Conservation (phyloP, 192 early-diverging fungal genomes). For the Gigaspora rosea region DNA sequence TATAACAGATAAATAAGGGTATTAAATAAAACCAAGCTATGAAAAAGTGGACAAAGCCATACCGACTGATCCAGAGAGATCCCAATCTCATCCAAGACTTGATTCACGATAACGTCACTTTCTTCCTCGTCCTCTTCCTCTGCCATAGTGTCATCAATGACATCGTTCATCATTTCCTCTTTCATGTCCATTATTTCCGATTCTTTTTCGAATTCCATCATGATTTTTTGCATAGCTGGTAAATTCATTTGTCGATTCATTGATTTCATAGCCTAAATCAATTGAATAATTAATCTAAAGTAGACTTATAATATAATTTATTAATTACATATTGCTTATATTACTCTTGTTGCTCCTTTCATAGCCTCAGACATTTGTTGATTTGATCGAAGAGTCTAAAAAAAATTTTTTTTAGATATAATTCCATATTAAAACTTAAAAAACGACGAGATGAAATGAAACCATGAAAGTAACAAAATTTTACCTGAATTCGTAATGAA, state of each 20-base stretch:
- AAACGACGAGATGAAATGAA: background rate
- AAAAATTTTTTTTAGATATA: background rate
- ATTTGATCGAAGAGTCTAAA: slow-evolving; percentile 85
- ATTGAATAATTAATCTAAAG: background rate
- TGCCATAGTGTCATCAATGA: slow-evolving; percentile 95
- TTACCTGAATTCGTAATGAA: slow-evolving; percentile 82
- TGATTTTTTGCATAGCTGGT: slow-evolving; percentile 90
- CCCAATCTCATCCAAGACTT: slow-evolving; percentile 95
- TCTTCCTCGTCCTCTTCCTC: slow-evolving; percentile 94
- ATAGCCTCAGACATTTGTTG: slow-evolving; percentile 97
- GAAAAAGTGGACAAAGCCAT: slow-evolving; percentile 22
- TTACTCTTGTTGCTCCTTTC: slow-evolving; percentile 87
- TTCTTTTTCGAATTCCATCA: slow-evolving; percentile 98
- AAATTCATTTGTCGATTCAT: slow-evolving; percentile 97
- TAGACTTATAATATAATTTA: slow-evolving; percentile 8
- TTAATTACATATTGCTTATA: slow-evolving; percentile 1
- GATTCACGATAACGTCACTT: slow-evolving; percentile 85
- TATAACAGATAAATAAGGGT: background rate
- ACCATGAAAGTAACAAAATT: too few species aligned
- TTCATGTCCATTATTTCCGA: slow-evolving; percentile 98
- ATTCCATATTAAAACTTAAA: background rate
- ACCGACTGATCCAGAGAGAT: slow-evolving; percentile 77
- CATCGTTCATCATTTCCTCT: slow-evolving; percentile 98
- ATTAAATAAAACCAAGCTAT: background rate
- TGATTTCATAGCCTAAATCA: slow-evolving; percentile 80